Evolutionary conservation across 2,329 filamentous ascomycete genomes (phyloP).

Genomic region (Cladosporium sp.): DNA sequence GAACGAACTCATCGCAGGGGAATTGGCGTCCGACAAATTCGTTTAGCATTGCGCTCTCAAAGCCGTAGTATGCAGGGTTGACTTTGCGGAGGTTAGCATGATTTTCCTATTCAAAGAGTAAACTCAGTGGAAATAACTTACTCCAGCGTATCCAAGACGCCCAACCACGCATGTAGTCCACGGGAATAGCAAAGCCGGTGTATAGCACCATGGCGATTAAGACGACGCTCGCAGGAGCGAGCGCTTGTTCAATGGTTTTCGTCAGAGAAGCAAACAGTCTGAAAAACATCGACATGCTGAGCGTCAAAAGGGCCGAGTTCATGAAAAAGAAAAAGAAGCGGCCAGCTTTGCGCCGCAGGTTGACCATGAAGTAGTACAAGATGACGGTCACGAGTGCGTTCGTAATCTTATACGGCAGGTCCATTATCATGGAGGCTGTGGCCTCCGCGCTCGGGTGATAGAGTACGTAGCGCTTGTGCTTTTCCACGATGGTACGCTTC

Average conservation of each 20-base stretch:
- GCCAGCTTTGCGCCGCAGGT: constrained; percentile 39
- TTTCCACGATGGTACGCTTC: constrained; percentile 81
- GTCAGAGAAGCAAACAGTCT: constrained; percentile 30
- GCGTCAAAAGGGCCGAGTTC: constrained; percentile 35
- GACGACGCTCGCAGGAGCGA: constrained; percentile 11
- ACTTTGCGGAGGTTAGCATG: constrained; percentile 42
- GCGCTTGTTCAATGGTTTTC: constrained; percentile 13
- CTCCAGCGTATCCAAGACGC: constrained; percentile 46
- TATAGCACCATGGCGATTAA: constrained; percentile 56
- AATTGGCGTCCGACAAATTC: constrained; percentile 53
- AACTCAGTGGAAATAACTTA: constrained; percentile 62
- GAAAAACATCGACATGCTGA: constrained; percentile 38
- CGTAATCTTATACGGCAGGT: constrained; percentile 40
- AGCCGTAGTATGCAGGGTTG: constrained; percentile 46
- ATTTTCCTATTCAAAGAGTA: too few relatives aligned
- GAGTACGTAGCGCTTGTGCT: constrained; percentile 73
- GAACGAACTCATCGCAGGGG: constrained; percentile 41
- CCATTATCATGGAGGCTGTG: constrained; percentile 48
- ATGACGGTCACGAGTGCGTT: constrained; percentile 40
- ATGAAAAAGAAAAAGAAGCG: constrained; percentile 45
- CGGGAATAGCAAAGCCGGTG: constrained; percentile 58
- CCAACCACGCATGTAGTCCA: constrained; percentile 67
- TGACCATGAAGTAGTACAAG: constrained; percentile 47
- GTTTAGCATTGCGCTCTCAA: constrained; percentile 34
- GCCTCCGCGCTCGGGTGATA: constrained; percentile 83